A percentile compares a stretch with the other conserved stretches of the same genome.
Conservation (phyloP, 2,329 filamentous ascomycete genomes). For the Penicillium sp. region DNA sequence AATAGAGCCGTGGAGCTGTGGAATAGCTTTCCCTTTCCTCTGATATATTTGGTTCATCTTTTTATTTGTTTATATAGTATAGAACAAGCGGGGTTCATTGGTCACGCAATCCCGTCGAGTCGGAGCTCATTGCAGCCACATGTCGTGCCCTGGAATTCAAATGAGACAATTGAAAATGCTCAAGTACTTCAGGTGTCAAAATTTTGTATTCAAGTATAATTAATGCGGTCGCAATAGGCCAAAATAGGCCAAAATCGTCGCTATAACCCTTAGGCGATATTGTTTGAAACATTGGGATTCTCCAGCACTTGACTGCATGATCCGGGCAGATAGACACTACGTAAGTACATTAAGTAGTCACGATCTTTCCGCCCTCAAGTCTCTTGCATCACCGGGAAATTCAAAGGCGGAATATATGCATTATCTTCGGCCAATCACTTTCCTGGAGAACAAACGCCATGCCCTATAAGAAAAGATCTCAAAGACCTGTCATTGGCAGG, state of each 20-base stretch:
- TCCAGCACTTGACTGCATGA: no score
- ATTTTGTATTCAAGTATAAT: not conserved
- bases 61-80: not conserved
- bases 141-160: constrained; percentile 2
- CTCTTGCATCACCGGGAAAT: not conserved
- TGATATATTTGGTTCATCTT: not conserved
- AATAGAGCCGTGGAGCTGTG: not conserved
- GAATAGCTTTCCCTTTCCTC: not conserved
- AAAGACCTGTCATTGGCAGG: not conserved
- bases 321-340: no score
- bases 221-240: not conserved
- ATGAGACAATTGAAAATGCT: not conserved
- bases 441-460: not conserved
- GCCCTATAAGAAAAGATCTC: not conserved
- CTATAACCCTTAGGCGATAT: no score
- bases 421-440: not conserved
- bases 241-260: no score
- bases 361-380: no score
- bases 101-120: not conserved
- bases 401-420: not conserved
- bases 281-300: no score
- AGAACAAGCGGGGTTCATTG: not conserved
- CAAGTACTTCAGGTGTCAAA: not conserved
- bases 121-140: constrained; percentile 1
- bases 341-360: no score